A percentile compares a stretch with the other conserved stretches of the same genome.
These are phyloP conservation scores for Cicer bijugum DNA, from an alignment of 306 rosid species.

Conservation along the genomic window DNA sequence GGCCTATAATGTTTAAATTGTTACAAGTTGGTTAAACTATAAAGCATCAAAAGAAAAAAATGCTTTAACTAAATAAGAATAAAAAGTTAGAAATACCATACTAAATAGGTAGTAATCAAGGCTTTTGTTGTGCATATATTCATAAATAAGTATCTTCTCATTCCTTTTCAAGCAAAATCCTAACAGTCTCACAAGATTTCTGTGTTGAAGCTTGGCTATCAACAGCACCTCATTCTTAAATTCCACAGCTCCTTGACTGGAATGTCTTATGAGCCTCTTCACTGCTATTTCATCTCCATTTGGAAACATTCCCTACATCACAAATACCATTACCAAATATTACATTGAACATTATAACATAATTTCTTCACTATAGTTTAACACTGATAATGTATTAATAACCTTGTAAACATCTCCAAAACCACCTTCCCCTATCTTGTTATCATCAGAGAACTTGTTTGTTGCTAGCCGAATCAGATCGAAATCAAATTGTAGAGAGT, in stretches of 20 bases:
- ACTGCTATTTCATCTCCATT: conserved; percentile 48
- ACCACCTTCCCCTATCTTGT: conserved; percentile 50
- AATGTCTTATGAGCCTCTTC: conserved; percentile 43
- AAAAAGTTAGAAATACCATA: conserved; percentile 35
- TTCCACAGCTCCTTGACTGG: conserved; percentile 44
- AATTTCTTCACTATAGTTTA: neutral
- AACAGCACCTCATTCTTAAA: conserved; percentile 44
- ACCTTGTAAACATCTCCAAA: conserved; percentile 46
- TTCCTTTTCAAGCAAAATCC: conserved; percentile 43
- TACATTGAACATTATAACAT: neutral
- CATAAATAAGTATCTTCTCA: conserved; percentile 45
- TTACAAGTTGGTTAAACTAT: neutral
- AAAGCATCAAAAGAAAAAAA: neutral
- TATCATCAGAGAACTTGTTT: conserved; percentile 44
- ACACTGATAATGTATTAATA: neutral
- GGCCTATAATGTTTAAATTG: conserved; percentile 18
- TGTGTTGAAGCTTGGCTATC: conserved; percentile 45
- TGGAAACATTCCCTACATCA: conserved; percentile 39
- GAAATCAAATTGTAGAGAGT: conserved; percentile 41
- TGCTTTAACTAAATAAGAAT: neutral
- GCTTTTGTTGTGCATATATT: conserved; percentile 45
- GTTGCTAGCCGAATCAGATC: conserved; percentile 38
- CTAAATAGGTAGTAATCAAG: conserved; percentile 46
- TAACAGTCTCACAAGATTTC: conserved; percentile 44
- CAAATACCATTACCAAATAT: conserved; percentile 4